These are phyloP conservation scores for Osmozyma mogii DNA, from an alignment of 805 yeast genomes.

Conservation along the genomic window DNA sequence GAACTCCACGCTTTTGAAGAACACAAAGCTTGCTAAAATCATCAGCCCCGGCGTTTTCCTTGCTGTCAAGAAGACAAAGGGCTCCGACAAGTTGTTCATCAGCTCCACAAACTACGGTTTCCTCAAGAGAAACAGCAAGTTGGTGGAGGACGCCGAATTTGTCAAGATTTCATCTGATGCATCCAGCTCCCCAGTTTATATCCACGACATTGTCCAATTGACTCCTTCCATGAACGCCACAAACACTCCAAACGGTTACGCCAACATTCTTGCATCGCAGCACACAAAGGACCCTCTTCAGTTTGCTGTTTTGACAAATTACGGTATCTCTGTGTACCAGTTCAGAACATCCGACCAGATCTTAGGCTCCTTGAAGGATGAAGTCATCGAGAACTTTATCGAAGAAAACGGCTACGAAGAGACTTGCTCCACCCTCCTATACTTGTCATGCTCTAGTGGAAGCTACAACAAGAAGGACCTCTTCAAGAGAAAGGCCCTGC, in stretches of 20 bases:
- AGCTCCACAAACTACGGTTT: conserved; percentile 83
- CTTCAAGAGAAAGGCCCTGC: conserved; percentile 39
- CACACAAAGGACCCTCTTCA: conserved; percentile 59
- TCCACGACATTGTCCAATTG: conserved; percentile 67
- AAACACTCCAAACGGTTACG: conserved; percentile 69
- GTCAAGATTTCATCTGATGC: conserved; percentile 21
- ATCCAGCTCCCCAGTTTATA: conserved; percentile 19
- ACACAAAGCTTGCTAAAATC: conserved; percentile 51
- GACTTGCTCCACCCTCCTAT: conserved; percentile 81
- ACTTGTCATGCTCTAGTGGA: conserved; percentile 70
- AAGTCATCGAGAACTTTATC: conserved; percentile 59
- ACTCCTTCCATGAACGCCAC: conserved; percentile 68
- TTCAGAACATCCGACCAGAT: conserved; percentile 76
- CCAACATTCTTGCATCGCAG: conserved; percentile 82
- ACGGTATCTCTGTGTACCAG: conserved; percentile 68
- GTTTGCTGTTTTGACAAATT: conserved; percentile 75
- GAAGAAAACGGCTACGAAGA: conserved; percentile 81
- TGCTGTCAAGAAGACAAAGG: conserved; percentile 46
- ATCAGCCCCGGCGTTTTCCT: conserved; percentile 84
- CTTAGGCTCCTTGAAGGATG: conserved; percentile 60
- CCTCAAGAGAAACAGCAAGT: conserved; percentile 60
- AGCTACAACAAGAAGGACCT: conserved; percentile 41
- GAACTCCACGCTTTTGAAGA: conserved; percentile 49
- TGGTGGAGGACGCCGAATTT: conserved; percentile 76
- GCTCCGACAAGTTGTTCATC: conserved; percentile 50